Evolutionary conservation across 257 asterid species (phyloP).

Genomic region (Perilla frutescens): DNA sequence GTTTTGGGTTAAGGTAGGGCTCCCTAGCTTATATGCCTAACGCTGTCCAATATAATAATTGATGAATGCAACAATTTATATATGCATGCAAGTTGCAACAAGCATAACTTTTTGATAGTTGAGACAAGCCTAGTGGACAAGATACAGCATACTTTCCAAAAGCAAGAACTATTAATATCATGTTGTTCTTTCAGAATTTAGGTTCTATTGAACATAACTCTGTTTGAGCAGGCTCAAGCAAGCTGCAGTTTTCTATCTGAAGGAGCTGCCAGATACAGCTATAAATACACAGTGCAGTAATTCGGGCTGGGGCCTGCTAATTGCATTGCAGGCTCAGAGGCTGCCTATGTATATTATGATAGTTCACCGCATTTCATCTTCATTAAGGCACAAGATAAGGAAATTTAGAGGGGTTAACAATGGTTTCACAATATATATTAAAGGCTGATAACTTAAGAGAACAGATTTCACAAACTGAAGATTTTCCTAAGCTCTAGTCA

Average conservation of each 20-base stretch:
- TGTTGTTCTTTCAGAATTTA: constrained; percentile 11
- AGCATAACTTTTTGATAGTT: background rate
- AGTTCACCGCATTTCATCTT: constrained; percentile 27
- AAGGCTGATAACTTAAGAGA: constrained; percentile 16
- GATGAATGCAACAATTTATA: background rate
- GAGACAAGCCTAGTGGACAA: constrained; percentile 2
- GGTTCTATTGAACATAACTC: background rate
- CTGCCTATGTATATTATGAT: constrained; percentile 2
- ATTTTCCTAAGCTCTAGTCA: constrained; percentile 7
- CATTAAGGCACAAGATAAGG: constrained; percentile 15
- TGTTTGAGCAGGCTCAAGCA: constrained; percentile 18
- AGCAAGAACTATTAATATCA: constrained; percentile 15
- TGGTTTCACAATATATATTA: constrained; percentile 12
- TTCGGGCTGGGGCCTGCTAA: background rate
- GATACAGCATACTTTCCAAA: constrained; percentile 21
- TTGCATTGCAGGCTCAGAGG: constrained; percentile 3
- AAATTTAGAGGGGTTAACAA: constrained; percentile 8
- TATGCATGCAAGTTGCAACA: background rate
- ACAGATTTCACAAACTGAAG: constrained; percentile 17
- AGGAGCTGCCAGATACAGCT: constrained; percentile 21
- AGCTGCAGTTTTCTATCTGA: constrained; percentile 20
- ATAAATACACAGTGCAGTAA: background rate
- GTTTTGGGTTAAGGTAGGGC: too few relatives aligned
- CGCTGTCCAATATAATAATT: background rate
- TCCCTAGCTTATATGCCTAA: too few relatives aligned